These are phyloP conservation scores for Naganishia sp. DNA, from an alignment of 1,284 basidiomycete species.

Conservation along the genomic window DNA sequence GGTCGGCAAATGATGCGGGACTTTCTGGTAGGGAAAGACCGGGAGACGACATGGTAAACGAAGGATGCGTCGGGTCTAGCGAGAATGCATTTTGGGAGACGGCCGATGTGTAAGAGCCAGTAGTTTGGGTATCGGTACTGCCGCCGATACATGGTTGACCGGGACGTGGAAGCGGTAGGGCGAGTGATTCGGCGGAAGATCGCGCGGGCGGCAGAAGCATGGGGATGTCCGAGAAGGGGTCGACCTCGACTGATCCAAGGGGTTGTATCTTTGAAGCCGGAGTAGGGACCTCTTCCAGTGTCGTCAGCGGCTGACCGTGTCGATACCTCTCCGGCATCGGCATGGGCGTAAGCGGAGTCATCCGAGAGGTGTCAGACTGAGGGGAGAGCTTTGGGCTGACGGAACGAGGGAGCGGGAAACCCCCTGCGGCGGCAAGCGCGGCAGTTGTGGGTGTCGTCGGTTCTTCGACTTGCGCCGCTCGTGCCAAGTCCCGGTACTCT, in stretches of 20 bases:
- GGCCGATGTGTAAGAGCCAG: conserved; percentile 13
- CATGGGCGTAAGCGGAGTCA: conserved; percentile 9
- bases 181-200: conserved; percentile 21
- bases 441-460: conserved; percentile 42
- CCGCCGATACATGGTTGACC: conserved; percentile 1
- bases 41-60: conserved; percentile 10
- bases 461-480: conserved; percentile 44
- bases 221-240: conserved; percentile 19
- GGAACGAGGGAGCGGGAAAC: neutral
- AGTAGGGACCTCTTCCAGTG: conserved; percentile 47
- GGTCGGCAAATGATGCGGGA: conserved; percentile 18
- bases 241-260: neutral
- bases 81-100: conserved; percentile 16
- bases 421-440: conserved; percentile 1
- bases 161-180: conserved; percentile 9
- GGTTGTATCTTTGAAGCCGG: neutral
- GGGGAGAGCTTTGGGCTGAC: neutral
- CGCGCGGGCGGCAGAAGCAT: conserved; percentile 7
- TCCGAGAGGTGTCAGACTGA: neutral
- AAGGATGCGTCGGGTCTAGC: conserved; percentile 2
- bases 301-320: conserved; percentile 50
- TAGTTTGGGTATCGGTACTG: neutral
- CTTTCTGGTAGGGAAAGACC: conserved; percentile 27
- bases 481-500: conserved; percentile 48
- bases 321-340: conserved; percentile 41